Conservation (phyloP, 78 protist species). For the Monosiga brevicollis region DNA sequence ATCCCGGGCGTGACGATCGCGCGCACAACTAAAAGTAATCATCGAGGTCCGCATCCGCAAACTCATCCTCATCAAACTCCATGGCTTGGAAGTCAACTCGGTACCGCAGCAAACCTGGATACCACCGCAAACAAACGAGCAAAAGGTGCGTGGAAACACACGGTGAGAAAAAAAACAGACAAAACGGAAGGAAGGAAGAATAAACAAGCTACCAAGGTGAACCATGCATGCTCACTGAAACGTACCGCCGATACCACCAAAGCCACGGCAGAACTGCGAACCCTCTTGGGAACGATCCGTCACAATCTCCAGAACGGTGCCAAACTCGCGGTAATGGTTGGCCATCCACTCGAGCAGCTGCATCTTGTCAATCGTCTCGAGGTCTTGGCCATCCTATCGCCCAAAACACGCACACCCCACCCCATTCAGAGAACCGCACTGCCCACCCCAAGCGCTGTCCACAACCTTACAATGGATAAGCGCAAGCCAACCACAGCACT, state of each 20-base stretch:
- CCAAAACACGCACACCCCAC: neutral
- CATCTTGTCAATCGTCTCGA: slow-evolving; percentile 56
- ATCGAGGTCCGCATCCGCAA: slow-evolving; percentile 1
- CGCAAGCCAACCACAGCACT: slow-evolving; percentile 20
- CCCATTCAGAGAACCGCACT: neutral
- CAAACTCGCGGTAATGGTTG: slow-evolving; percentile 81
- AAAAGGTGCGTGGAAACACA: neutral
- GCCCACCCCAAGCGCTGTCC: neutral
- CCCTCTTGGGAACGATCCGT: slow-evolving; percentile 97
- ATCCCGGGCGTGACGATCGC: too few species aligned
- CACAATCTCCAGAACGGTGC: slow-evolving; percentile 87
- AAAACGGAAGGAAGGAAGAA: neutral
- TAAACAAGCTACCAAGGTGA: neutral
- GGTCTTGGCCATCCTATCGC: slow-evolving; percentile 41
- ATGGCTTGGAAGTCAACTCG: slow-evolving; percentile 47
- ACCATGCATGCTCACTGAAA: neutral
- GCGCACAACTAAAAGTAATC: neutral
- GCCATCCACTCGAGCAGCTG: slow-evolving; percentile 94
- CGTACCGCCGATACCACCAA: slow-evolving; percentile 96
- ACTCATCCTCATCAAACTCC: slow-evolving; percentile 42
- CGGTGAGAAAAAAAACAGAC: neutral
- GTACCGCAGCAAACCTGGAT: slow-evolving; percentile 62
- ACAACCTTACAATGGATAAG: neutral
- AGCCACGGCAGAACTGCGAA: slow-evolving; percentile 94
- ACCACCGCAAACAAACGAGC: neutral